Evolutionary conservation across 306 rosid species (phyloP), one percentile per base, ranked within the genome.

Genomic region (Cucumis melo): DNA sequence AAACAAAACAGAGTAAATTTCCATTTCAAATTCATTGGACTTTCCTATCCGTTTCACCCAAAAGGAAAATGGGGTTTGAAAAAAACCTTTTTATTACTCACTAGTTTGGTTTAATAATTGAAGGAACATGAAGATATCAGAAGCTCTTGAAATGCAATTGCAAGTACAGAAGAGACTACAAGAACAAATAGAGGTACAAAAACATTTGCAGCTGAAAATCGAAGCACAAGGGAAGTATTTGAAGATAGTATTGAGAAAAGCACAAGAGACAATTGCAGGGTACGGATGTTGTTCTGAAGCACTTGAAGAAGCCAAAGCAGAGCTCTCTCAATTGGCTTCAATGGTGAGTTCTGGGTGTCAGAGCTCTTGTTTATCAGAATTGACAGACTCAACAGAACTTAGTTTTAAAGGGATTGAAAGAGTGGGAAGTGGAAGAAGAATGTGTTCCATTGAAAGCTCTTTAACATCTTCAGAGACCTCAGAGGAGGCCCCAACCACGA

Each of bases 161-260:
- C 91, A 91, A 83, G 97, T 86, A 23, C 92, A 95, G 60, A 90
- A 82, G 73, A 89, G 89, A 80, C 83, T 95, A 38, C 81, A 87
- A 79, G 97, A 92, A 79, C 98, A 95, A 83, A 87, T 90, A 75
- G 97, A 90, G 92, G 99, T 95, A 61, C 97, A 92, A 80, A 90
- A 89, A 56, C 98, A 87, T 86, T 85, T 95, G 80, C 96, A 95
- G 83, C 84, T 90, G 73, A 74, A 93, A 78, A 95, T 95, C 2
- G 98, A 95, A 89, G 97, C 99, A 48, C 98, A 95, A 84, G 98
- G 97, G 76, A 90, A 88, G 81, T 95, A 95, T 70, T 85, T 95
- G 74, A 97, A 95, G n/a, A 87, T 91, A 44, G 97, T 95, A 27
- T 73, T 95, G 10, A 84, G 55, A 75, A 95, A 92, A 60, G 99